Conservation (phyloP, 768 basidiomycete genomes). For the Cyclocybe cylindracea region DNA sequence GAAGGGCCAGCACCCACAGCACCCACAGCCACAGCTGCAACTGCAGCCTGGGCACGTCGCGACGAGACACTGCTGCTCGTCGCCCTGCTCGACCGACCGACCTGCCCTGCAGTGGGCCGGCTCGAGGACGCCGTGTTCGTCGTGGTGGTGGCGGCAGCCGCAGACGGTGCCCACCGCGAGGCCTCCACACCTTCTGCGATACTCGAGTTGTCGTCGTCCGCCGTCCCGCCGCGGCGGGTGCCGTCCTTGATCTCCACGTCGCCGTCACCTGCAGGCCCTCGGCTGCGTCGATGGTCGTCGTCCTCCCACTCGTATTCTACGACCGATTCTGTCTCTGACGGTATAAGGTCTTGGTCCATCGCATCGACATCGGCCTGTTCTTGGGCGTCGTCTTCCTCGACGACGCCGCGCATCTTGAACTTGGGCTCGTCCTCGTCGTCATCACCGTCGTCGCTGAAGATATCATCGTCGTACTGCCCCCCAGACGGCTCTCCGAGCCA, state of each 20-base stretch:
- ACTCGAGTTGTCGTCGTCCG: too few relatives aligned
- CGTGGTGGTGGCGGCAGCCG: constrained; percentile 4
- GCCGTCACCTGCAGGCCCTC: neutral
- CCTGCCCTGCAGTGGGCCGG: constrained; percentile 6
- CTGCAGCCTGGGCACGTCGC: constrained; percentile 5
- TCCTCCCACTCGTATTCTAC: constrained; percentile 20
- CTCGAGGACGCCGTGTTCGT: constrained; percentile 10
- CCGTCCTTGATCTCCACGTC: constrained; percentile 18
- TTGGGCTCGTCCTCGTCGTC: constrained; percentile 38
- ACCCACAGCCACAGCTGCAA: constrained; percentile 8
- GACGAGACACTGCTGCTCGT: constrained; percentile 4
- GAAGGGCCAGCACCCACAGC: constrained; percentile 4
- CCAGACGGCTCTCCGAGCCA: constrained; percentile 81
- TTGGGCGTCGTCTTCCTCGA: constrained; percentile 42
- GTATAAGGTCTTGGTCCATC: constrained; percentile 69
- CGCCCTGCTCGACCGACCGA: constrained; percentile 4
- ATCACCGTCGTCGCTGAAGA: constrained; percentile 55
- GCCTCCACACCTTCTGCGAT: constrained; percentile 27
- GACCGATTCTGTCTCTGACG: constrained; percentile 43
- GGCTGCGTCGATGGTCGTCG: constrained; percentile 1
- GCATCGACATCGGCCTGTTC: constrained; percentile 66
- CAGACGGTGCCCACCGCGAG: constrained; percentile 32
- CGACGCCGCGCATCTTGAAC: constrained; percentile 15
- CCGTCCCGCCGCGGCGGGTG: neutral
- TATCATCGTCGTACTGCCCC: constrained; percentile 74